Base-by-base conservation (phyloP, 164 flowering plant species). In the Berberis vulgaris region DNA sequence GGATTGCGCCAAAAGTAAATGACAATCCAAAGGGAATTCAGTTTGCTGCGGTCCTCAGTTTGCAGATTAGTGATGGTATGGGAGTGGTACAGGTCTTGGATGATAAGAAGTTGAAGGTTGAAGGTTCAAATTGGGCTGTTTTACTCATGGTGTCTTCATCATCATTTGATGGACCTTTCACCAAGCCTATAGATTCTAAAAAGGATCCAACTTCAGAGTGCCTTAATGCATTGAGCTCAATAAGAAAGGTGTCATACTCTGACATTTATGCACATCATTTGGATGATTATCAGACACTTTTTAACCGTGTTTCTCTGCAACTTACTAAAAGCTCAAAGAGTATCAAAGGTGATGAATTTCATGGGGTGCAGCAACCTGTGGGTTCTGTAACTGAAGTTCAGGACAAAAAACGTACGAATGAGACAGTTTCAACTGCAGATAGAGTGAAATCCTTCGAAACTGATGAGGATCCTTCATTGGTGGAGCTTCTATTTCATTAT, bases 391-490 rank as follows among this genome's bases (percentile, higher is more conserved):
- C 49, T 46, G 8, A 8, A 46, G 8, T 46, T 46, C 6, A 5
- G 49, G 49, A 46, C 5, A 46, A 5, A 5, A 52, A 56, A 65
- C 44, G 58, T 76, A 60, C 47, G 62, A 54, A 26, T 43, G 71
- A 10, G 47, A 39, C 3, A n/a, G 63, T 77, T 61, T 68, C 92
- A 42, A 84, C 96, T 61, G 84, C 89, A 49, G 82, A 81, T 59
- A 83, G 97, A 71, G 86, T 93, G 13, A 81, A 80, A 72, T 86
- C 96, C 64, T 93, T 93, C 72, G 70, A 81, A 74, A 69, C 67
- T 41, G 89, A 93, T 68, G 98, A 93, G 76, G 97, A 93, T 80
- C 97, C 98, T 45, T 84, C 94, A 26, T 69, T 88, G 64, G 84
- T 93, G 70, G 88, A 82, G 82, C 91, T 93, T 68, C 72, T 90